phyloP scores from a whole-genome alignment of 2,329 filamentous ascomycete genomes.

The Neopestalotiopsis rosae region DNA sequence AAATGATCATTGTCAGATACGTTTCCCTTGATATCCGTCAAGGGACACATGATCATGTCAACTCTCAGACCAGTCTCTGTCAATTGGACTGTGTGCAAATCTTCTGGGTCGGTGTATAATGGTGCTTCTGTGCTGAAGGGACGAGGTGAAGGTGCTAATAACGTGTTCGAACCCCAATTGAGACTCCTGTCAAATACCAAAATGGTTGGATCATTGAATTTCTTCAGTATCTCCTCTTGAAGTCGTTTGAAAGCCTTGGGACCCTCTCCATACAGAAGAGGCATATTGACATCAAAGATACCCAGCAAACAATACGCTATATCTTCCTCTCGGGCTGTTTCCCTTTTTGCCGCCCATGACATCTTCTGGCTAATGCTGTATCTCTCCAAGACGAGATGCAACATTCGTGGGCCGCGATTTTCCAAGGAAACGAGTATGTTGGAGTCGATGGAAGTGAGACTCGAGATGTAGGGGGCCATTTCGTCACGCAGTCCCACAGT shows the following conservation, averaged over 20 bases:
- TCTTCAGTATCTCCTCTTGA: slow-evolving; percentile 5
- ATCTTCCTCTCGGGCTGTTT: neutral
- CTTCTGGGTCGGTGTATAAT: neutral
- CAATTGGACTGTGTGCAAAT: neutral
- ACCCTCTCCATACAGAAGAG: slow-evolving; percentile 5
- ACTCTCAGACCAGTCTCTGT: neutral
- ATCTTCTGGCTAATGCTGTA: neutral
- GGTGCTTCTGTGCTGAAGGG: neutral
- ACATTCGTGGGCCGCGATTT: neutral
- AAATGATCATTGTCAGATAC: neutral
- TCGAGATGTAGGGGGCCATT: neutral
- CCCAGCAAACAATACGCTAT: neutral
- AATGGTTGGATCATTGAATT: neutral
- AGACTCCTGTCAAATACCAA: neutral
- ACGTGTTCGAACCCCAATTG: neutral
- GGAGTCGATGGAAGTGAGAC: neutral
- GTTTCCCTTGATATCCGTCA: neutral
- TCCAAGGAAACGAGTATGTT: neutral
- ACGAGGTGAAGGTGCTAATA: neutral
- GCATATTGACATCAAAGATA: neutral
- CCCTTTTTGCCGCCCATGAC: slow-evolving; percentile 5
- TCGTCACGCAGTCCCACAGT: neutral
- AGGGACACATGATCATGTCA: neutral
- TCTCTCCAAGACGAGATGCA: neutral
- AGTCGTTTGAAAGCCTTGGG: slow-evolving; percentile 7